Conservation (phyloP, 306 rosid genomes). For the Calophaca sinica region DNA sequence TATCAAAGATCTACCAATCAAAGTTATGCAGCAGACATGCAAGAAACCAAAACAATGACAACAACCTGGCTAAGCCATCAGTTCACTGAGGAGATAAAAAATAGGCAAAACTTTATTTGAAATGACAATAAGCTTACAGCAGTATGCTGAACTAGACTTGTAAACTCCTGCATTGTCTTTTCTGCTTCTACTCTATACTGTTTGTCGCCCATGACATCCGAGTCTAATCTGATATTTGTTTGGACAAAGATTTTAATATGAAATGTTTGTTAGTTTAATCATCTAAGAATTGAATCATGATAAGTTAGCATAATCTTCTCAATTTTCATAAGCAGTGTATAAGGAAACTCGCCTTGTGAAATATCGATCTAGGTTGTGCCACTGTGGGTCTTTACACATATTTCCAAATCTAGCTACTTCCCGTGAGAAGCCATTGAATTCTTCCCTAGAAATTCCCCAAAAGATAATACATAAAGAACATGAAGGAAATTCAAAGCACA, state of each 20-base stretch:
- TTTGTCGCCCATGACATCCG: conserved; percentile 53
- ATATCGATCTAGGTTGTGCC: conserved; percentile 83
- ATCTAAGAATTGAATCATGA: conserved; percentile 40
- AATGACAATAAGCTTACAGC: conserved; percentile 67
- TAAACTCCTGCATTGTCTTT: conserved; percentile 75
- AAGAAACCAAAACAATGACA: conserved; percentile 40
- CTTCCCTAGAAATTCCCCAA: conserved; percentile 67
- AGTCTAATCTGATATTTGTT: conserved; percentile 68
- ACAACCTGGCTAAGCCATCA: conserved; percentile 38
- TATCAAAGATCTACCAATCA: conserved; percentile 17
- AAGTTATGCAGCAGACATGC: conserved; percentile 35
- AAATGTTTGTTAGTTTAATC: conserved; percentile 24
- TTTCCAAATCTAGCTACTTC: conserved; percentile 93
- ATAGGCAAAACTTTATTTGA: conserved; percentile 23
- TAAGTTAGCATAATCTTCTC: conserved; percentile 22
- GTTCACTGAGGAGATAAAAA: conserved; percentile 30
- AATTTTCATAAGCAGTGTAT: conserved; percentile 24
- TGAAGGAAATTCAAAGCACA: conserved; percentile 23
- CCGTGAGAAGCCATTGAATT: conserved; percentile 64
- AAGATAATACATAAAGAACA: conserved; percentile 34
- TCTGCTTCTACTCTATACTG: conserved; percentile 63
- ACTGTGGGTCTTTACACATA: conserved; percentile 87
- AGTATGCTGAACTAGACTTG: conserved; percentile 69
- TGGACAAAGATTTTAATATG: conserved; percentile 5
- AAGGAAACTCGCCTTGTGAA: conserved; percentile 66